Base-by-base conservation (phyloP, 2,329 filamentous ascomycete species). In the Arthroderma sp. region DNA sequence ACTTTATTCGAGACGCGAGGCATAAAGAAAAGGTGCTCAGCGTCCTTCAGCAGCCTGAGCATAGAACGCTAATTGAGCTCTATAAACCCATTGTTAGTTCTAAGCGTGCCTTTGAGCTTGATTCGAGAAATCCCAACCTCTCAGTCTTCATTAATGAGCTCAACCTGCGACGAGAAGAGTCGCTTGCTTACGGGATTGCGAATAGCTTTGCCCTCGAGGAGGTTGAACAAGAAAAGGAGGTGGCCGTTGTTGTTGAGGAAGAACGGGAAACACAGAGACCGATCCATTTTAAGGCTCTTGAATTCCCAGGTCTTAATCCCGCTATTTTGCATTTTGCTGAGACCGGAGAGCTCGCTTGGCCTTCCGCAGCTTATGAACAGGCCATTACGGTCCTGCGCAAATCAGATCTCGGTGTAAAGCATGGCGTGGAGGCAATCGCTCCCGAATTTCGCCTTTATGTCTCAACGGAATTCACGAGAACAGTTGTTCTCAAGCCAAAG, bases 191-290 rank as follows among this genome's bases (percentile, higher is more conserved):
- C 32, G 11, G 32, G 32, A 34, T 9, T 9, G 8, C 8, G 32
- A 34, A 9, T 11, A 32, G 30, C n/a, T 47, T 34, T 3, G 38
- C 39, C 11, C 36, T 40, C 22, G 38, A 80, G 40, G 78, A 83
- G 44, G 78, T 71, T 1, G 66, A 70, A 41, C 65, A 68, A 47
- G 75, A 81, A 50, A 63, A 77, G 8, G 77, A 82, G 48, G 68
- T 80, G 0, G 75, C 73, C 3, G 66, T 71, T 10, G 71, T 81
- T 49, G 33, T 44, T 44, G 34, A 49, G 36, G 29, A 51, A 9
- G 40, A 34, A n/a, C 29, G 41, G 43, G 38, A 45, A 30, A 28
- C 41, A 5, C 42, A 44, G 31, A 37, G 46, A 31, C 46, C 46
- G n/a, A n/a, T 27, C 28, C 27, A 27, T 5, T 37, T 47, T 29